phyloP scores from a whole-genome alignment of 306 rosid genomes.

The Alnus glutinosa region DNA sequence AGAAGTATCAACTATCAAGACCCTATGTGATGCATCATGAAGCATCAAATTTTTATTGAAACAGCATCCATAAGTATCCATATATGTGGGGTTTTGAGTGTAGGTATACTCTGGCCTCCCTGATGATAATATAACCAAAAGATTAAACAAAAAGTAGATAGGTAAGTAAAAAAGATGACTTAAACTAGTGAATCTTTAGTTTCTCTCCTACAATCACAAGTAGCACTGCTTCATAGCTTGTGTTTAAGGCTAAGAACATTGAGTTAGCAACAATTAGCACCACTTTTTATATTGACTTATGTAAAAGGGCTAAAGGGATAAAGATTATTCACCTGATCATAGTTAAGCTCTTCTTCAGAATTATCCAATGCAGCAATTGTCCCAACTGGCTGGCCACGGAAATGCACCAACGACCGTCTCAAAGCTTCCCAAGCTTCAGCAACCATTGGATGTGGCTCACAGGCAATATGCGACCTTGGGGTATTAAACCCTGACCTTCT shows the following conservation, averaged over 20 bases:
- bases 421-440: constrained; percentile 82
- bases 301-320: neutral
- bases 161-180: neutral
- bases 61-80: neutral
- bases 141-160: neutral
- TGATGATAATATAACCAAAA: neutral
- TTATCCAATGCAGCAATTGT: constrained; percentile 87
- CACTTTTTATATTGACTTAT: neutral
- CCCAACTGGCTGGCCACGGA: constrained; percentile 83
- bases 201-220: neutral
- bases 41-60: neutral
- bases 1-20: neutral
- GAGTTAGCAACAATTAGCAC: neutral
- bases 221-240: neutral
- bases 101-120: neutral
- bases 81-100: neutral
- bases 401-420: constrained; percentile 72
- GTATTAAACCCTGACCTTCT: constrained; percentile 45
- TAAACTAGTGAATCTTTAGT: neutral
- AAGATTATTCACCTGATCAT: constrained; percentile 55
- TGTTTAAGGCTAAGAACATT: neutral
- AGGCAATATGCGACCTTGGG: constrained; percentile 49
- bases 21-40: neutral
- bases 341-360: constrained; percentile 74
- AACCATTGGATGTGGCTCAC: constrained; percentile 56